phyloP scores from a whole-genome alignment of 352 stramenopile genomes.

The Globisporangium abappressorium region DNA sequence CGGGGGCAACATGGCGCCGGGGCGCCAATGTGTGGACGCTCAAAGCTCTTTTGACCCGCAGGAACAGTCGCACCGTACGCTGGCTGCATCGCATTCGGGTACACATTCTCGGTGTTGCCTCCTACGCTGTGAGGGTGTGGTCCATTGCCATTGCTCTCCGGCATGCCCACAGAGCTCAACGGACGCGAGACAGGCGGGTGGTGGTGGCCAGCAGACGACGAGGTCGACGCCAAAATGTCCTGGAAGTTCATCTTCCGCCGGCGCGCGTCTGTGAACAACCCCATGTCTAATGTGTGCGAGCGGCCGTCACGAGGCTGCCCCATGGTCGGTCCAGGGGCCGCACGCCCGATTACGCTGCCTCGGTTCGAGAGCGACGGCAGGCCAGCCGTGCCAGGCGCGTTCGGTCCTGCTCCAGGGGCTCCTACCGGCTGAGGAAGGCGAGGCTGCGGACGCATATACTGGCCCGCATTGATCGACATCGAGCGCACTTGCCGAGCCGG shows the following conservation, averaged over 20 bases:
- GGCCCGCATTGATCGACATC: slow-evolving; percentile 54
- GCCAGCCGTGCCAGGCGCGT: slow-evolving; percentile 21
- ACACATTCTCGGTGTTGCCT: slow-evolving; percentile 51
- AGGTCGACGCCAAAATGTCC: slow-evolving; percentile 76
- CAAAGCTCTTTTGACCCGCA: slow-evolving; percentile 24
- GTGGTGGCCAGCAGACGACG: slow-evolving; percentile 13
- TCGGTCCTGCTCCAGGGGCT: slow-evolving; percentile 4
- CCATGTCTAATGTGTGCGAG: slow-evolving; percentile 85
- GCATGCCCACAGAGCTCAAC: slow-evolving; percentile 11
- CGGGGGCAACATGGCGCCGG: slow-evolving; percentile 10
- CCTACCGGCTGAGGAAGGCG: slow-evolving; percentile 16
- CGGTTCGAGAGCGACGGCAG: slow-evolving; percentile 61
- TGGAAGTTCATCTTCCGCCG: slow-evolving; percentile 88
- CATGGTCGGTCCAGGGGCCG: slow-evolving; percentile 45
- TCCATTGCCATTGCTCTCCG: slow-evolving; percentile 9
- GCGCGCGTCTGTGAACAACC: slow-evolving; percentile 69
- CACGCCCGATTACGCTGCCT: slow-evolving; percentile 33
- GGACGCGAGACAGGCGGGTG: slow-evolving; percentile 8
- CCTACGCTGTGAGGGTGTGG: not conserved
- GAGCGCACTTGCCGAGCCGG: slow-evolving; percentile 44
- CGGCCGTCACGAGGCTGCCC: slow-evolving; percentile 72
- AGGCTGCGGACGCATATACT: slow-evolving; percentile 37
- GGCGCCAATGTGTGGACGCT: slow-evolving; percentile 20
- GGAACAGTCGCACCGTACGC: slow-evolving; percentile 14
- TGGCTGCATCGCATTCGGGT: slow-evolving; percentile 30